phyloP scores from a whole-genome alignment of 176 grass and related monocot genomes.

The Lolium perenne region DNA sequence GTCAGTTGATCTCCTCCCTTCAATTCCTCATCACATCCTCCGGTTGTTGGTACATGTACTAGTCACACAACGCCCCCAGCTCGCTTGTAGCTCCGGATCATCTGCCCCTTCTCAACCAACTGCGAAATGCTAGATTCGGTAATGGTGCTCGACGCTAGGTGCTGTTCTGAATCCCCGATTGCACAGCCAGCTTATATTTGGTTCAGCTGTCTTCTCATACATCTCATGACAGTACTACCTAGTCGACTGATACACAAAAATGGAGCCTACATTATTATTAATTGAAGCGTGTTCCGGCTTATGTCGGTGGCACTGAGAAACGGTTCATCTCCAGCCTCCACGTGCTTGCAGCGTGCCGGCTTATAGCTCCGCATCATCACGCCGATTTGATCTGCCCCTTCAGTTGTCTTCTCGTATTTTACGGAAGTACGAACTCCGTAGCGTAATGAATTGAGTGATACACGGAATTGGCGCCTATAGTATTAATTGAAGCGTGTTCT shows the following conservation, averaged over 20 bases:
- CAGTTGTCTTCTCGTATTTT: background rate
- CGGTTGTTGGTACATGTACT: background rate
- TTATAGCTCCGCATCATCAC: background rate
- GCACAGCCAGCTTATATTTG: too few species aligned
- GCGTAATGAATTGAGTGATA: background rate
- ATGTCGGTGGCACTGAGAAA: background rate
- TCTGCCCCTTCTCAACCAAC: too few species aligned
- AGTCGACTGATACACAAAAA: too few species aligned
- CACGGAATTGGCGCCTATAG: background rate
- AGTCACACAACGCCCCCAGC: too few species aligned
- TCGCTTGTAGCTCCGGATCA: too few species aligned
- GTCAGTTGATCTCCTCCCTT: constrained; percentile 36
- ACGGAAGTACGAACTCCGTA: too few species aligned
- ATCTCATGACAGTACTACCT: too few species aligned
- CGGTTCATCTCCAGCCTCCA: background rate
- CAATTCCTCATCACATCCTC: background rate
- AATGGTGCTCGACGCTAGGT: too few species aligned
- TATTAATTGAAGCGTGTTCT: background rate
- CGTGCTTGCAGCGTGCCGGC: background rate
- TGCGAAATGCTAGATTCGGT: too few species aligned
- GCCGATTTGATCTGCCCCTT: background rate
- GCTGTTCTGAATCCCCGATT: too few species aligned
- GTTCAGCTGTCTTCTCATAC: too few species aligned
- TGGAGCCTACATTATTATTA: background rate
- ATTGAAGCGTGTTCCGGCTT: background rate